phyloP scores from a whole-genome alignment of 225 moss, liverwort and hornwort genomes.

The Ulota crispa region DNA sequence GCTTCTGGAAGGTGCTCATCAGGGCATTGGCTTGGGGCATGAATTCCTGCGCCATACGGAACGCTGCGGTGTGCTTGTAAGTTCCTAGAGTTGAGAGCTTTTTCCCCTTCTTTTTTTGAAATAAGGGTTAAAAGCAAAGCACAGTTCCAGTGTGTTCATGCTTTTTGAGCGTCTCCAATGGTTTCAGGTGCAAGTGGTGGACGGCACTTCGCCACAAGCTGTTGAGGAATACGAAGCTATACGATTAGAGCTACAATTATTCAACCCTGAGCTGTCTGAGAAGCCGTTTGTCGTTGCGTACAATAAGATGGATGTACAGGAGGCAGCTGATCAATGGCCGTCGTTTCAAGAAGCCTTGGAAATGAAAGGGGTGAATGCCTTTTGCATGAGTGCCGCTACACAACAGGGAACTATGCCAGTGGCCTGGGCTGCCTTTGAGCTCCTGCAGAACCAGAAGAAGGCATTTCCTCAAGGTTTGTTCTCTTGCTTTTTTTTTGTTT shows the following conservation, averaged over 20 bases:
- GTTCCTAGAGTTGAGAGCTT: background rate
- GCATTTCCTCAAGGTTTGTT: slow-evolving; percentile 40
- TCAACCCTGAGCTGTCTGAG: slow-evolving; percentile 74
- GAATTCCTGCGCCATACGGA: slow-evolving; percentile 97
- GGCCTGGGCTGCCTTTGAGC: slow-evolving; percentile 66
- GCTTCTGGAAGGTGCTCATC: slow-evolving; percentile 93
- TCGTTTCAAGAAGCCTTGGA: slow-evolving; percentile 65
- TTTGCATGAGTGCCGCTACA: slow-evolving; percentile 89
- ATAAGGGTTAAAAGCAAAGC: background rate
- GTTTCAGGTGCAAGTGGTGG: slow-evolving; percentile 88
- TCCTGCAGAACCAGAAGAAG: slow-evolving; percentile 56
- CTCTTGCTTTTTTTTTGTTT: background rate
- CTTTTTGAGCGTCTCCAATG: background rate
- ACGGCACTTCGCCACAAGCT: slow-evolving; percentile 84
- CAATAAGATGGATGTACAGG: slow-evolving; percentile 93
- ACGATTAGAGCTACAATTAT: slow-evolving; percentile 89
- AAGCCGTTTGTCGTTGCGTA: slow-evolving; percentile 86
- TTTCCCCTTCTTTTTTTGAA: background rate
- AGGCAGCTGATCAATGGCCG: slow-evolving; percentile 85
- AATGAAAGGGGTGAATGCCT: slow-evolving; percentile 63
- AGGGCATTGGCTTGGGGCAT: slow-evolving; percentile 87
- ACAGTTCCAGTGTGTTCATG: background rate
- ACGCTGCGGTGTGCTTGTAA: slow-evolving; percentile 95
- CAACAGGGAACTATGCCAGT: slow-evolving; percentile 74
- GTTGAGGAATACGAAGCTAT: slow-evolving; percentile 92